Conservation (phyloP, 176 grass and related monocot genomes). For the Paspalum vaginatum region DNA sequence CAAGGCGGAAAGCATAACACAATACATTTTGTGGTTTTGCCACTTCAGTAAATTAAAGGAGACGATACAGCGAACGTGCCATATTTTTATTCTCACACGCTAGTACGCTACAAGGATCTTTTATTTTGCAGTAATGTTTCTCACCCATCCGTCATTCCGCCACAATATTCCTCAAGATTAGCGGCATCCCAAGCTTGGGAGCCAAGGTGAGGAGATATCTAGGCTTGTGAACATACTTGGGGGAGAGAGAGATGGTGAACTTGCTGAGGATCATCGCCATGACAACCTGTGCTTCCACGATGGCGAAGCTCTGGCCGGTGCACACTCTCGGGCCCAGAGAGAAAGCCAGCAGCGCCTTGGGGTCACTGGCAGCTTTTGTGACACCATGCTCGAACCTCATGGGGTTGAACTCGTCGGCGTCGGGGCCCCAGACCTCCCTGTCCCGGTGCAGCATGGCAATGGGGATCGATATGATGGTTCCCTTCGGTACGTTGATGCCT, state of each 20-base stretch:
- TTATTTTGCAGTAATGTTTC: too few species aligned
- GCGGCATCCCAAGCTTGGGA: constrained; percentile 52
- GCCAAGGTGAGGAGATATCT: constrained; percentile 33
- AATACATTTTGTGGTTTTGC: too few species aligned
- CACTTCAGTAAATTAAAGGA: too few species aligned
- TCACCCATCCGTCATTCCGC: neutral
- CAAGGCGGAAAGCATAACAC: too few species aligned
- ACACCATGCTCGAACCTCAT: constrained; percentile 47
- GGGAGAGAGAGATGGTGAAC: constrained; percentile 58
- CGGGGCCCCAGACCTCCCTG: constrained; percentile 57
- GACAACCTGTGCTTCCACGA: constrained; percentile 43
- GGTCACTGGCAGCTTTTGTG: constrained; percentile 31
- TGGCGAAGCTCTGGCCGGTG: constrained; percentile 59
- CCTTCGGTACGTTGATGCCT: constrained; percentile 15
- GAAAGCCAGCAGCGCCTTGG: constrained; percentile 48
- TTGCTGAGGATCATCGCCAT: constrained; percentile 52
- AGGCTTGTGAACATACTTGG: constrained; percentile 53
- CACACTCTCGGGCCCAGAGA: constrained; percentile 47
- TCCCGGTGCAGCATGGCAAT: constrained; percentile 40
- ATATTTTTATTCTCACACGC: too few species aligned
- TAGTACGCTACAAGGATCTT: too few species aligned
- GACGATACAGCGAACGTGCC: too few species aligned
- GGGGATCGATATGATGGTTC: constrained; percentile 2
- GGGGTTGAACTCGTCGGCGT: constrained; percentile 67
- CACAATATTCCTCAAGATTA: constrained; percentile 34